A percentile compares a stretch with the other conserved stretches of the same genome.
Evolutionary conservation across 192 early-diverging fungal genomes (phyloP).

Genomic region (Gamsiella multidivaricata): DNA sequence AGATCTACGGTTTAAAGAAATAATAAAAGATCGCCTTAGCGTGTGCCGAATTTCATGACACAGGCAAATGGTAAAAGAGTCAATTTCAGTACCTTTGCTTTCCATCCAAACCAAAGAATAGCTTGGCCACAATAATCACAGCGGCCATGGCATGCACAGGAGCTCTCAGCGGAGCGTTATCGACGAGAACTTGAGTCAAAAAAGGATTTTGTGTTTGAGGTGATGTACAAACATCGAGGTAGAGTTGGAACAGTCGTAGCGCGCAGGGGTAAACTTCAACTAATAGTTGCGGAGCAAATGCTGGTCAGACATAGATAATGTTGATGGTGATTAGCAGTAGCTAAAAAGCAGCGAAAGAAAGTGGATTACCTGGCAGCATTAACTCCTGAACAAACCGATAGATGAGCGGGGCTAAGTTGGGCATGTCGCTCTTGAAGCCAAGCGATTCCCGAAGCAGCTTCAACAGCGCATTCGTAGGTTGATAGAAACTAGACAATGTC

Average conservation of each 20-base stretch:
- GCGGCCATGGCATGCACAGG: constrained; percentile 19
- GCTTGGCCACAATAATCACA: constrained; percentile 34
- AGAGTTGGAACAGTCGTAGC: constrained; percentile 1
- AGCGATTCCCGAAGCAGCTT: not conserved
- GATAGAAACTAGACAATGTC: not conserved
- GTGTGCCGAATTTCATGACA: too few relatives aligned
- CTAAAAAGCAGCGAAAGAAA: not conserved
- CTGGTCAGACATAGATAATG: not conserved
- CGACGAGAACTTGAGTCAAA: too few relatives aligned
- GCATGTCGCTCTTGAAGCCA: not conserved
- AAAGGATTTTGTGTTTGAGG: too few relatives aligned
- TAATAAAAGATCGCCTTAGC: too few relatives aligned
- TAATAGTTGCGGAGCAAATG: not conserved
- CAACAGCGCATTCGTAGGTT: not conserved
- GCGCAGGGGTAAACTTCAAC: constrained; percentile 38
- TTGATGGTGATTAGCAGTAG: not conserved
- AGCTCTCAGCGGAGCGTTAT: not conserved
- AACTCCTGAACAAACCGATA: constrained; percentile 36
- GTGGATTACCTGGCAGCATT: constrained; percentile 37
- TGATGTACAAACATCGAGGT: not conserved
- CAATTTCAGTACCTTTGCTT: constrained; percentile 31
- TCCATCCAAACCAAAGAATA: constrained; percentile 36
- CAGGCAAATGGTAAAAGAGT: too few relatives aligned
- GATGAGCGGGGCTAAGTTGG: constrained; percentile 24
- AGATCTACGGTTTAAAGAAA: not conserved